Conservation (phyloP, 805 yeast species). For the Saccharomycopsis javanensis region DNA sequence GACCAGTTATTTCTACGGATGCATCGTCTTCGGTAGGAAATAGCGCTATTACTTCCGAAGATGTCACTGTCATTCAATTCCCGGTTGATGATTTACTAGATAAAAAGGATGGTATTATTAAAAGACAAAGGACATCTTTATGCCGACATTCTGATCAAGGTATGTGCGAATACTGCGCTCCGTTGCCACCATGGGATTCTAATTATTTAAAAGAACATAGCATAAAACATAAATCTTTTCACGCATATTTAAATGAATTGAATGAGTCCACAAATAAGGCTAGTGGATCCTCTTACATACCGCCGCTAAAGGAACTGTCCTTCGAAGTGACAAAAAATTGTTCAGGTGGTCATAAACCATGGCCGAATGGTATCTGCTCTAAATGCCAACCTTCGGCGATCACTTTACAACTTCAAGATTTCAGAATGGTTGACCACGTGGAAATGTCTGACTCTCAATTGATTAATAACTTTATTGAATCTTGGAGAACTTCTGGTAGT, state of each 20-base stretch:
- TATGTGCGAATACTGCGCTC: constrained; percentile 96
- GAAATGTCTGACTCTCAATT: constrained; percentile 71
- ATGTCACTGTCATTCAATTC: constrained; percentile 38
- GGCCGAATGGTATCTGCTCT: constrained; percentile 93
- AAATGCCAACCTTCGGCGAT: constrained; percentile 96
- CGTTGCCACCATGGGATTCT: constrained; percentile 90
- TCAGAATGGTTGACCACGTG: constrained; percentile 96
- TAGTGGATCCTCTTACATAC: constrained; percentile 55
- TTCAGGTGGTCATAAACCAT: constrained; percentile 76
- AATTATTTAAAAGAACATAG: constrained; percentile 62
- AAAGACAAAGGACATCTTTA: constrained; percentile 47
- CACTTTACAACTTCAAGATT: constrained; percentile 79
- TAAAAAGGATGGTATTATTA: constrained; percentile 59
- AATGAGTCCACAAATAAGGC: constrained; percentile 58
- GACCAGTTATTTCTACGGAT: constrained; percentile 7
- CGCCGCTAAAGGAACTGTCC: constrained; percentile 67
- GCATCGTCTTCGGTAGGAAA: constrained; percentile 10
- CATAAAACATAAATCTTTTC: constrained; percentile 83
- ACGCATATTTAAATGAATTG: constrained; percentile 67
- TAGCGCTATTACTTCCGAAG: constrained; percentile 7
- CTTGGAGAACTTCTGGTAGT: constrained; percentile 82
- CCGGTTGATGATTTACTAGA: constrained; percentile 61
- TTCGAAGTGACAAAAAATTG: constrained; percentile 56
- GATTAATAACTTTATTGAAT: constrained; percentile 74
- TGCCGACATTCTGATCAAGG: constrained; percentile 90